phyloP scores from a whole-genome alignment of 225 moss, liverwort and hornwort species.

The Physcomitrium patens region DNA sequence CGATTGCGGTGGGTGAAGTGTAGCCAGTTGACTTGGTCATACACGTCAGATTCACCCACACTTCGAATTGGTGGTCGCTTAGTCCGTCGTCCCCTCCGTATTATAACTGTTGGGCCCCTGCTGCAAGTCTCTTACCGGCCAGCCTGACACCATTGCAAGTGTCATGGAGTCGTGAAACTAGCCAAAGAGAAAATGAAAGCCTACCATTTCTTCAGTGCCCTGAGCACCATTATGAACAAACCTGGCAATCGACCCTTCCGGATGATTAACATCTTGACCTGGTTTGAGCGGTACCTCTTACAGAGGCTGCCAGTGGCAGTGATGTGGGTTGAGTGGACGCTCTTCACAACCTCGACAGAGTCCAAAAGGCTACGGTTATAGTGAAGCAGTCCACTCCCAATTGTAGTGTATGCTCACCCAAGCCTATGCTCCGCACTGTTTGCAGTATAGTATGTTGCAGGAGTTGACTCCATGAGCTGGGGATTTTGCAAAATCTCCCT shows the following conservation, averaged over 20 bases:
- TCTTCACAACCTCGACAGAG: slow-evolving; percentile 29
- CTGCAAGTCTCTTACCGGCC: not conserved
- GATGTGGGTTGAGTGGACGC: slow-evolving; percentile 49
- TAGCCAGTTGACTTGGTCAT: slow-evolving; percentile 29
- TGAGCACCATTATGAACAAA: slow-evolving; percentile 23
- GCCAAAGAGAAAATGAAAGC: slow-evolving; percentile 26
- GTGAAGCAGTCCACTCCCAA: slow-evolving; percentile 30
- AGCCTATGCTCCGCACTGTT: too few species aligned
- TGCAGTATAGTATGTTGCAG: too few species aligned
- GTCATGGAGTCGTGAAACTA: not conserved
- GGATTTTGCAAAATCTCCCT: not conserved
- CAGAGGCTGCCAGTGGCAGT: slow-evolving; percentile 28
- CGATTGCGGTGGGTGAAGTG: slow-evolving; percentile 38
- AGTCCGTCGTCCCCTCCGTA: slow-evolving; percentile 11
- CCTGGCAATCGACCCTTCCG: slow-evolving; percentile 20
- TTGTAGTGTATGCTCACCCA: too few species aligned
- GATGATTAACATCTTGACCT: slow-evolving; percentile 34
- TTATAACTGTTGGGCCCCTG: not conserved
- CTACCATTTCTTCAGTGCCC: slow-evolving; percentile 15
- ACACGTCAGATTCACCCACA: slow-evolving; percentile 2
- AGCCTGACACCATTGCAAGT: slow-evolving; percentile 27
- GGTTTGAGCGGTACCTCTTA: slow-evolving; percentile 12
- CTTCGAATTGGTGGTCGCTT: slow-evolving; percentile 33
- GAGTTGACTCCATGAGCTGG: not conserved
- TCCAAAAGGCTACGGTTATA: slow-evolving; percentile 25